Base-by-base conservation (phyloP, 139 green algal genomes). In the Coccomyxa sp. region DNA sequence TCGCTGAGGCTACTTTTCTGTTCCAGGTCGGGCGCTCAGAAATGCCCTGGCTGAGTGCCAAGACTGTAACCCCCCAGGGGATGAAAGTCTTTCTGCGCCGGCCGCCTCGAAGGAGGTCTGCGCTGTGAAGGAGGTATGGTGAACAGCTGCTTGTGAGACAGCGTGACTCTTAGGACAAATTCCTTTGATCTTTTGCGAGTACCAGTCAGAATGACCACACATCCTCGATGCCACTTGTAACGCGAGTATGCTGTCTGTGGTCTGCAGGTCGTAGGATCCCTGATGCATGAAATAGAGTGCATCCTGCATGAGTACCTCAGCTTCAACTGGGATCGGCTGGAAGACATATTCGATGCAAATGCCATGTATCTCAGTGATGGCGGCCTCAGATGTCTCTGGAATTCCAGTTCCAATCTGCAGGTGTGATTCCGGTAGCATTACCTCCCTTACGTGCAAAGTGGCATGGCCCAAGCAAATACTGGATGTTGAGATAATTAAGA, bases 291-390 rank as follows among this genome's bases (percentile, higher is more conserved):
- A 80, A 58, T 90, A 23, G 87, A 90, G 79, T 82, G 66, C 77
- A 78, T 90, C 4, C 63, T 90, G 79, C 38, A 86, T 71, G 87
- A 90, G 82, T 90, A 90, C 79, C 77, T 90, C 28, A 82, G 79
- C 79, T 84, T 87, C 79, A 83, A 86, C 79, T 90, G 87, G 87
- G 82, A 90, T 58, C 79, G 79, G 10, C 31, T 87, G 59, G 83
- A 88, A 25, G 78, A 83, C 27, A 60, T 88, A n/a, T 67, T 79
- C 30, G 67, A 67, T 18, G 77, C 85, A 18, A 88, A 86, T 21
- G 38, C 67, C 23, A 30, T 67, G 59, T 23, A 82, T 23, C 85
- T 86, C 66, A 59, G 38, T 9, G 51, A 59, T 30, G 83, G 78
- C 18, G 59, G 77, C 13, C 59, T 82, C 71, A 75, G 4, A 13